phyloP scores from a whole-genome alignment of 2,329 filamentous ascomycete genomes.

The Penicillium sp. region DNA sequence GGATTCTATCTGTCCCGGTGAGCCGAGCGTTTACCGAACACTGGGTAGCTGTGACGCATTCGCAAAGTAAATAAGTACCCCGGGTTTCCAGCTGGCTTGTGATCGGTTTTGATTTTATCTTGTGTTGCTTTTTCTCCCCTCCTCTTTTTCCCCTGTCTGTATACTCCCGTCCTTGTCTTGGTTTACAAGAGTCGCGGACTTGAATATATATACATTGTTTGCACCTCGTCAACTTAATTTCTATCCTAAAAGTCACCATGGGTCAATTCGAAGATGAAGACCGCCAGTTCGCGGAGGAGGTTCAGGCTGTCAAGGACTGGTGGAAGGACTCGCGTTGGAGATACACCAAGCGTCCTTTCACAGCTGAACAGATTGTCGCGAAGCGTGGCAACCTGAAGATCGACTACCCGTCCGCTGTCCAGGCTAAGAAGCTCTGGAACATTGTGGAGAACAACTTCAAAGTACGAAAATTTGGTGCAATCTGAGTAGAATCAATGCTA shows the following conservation, averaged over 20 bases:
- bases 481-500: conserved; percentile 2
- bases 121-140: conserved; percentile 1
- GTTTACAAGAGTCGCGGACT: conserved; percentile 8
- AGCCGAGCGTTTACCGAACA: conserved; percentile 42
- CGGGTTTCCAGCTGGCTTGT: conserved; percentile 30
- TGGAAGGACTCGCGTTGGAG: conserved; percentile 91
- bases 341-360: conserved; percentile 87
- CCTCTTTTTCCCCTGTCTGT: conserved; percentile 9
- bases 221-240: conserved; percentile 2
- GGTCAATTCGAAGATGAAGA: conserved; percentile 63
- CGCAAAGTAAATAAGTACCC: conserved; percentile 31
- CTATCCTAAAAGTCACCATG: conserved; percentile 33
- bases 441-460: conserved; percentile 84
- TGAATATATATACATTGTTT: conserved; percentile 9
- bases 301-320: conserved; percentile 87
- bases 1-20: conserved; percentile 32
- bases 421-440: conserved; percentile 92
- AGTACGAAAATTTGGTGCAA: conserved; percentile 47
- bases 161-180: conserved; percentile 7
- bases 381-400: conserved; percentile 91
- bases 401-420: conserved; percentile 82
- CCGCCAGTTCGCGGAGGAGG: conserved; percentile 74
- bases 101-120: conserved; percentile 20
- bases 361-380: conserved; percentile 92
- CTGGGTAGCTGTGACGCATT: conserved; percentile 26